Evolutionary conservation across 768 basidiomycete species (phyloP), one percentile per base, ranked within the genome.

Genomic region (Termitomyces sp.): DNA sequence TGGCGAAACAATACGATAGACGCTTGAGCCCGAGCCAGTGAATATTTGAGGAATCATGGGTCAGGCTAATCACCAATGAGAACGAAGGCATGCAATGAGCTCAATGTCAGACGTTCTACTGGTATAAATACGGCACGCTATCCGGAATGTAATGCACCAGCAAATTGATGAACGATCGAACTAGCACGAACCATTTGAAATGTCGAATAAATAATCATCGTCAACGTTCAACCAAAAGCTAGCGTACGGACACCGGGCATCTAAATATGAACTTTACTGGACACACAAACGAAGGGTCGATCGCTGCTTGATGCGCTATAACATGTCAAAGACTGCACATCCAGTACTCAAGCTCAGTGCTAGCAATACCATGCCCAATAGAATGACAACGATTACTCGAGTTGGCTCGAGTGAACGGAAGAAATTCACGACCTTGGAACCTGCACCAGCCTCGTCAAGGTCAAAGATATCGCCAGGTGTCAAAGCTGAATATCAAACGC

Each of bases 381-480:
- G 4, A 24, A 51, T 36, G 50, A 36, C 33, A 24, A 36, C 20
- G 7, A n/a, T 20, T 4, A 36, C 7, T 51, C 20, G 33, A 4
- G 20, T 4, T 20, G 18, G 33, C 34, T 16, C 50, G 20, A 51
- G 22, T 22, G 49, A 33, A 20, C 13, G 15, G 31, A 50, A 13
- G 13, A 22, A 36, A 24, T 49, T 4, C 9, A n/a, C 9, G n/a
- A 49, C 13, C 12, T n/a, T 27, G 48, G n/a, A 8, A 30, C 67
- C 62, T 9, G 76, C 80, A 6, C 86, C 86, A 0, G 86, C 85
- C 4, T 69, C 69, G 64, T 89, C 87, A 47, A 88, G 82, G 0
- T 74, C 73, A n/a, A 68, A 64, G 44, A 87, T 76, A 51, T 87
- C 85, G 3, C 78, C 73, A 20, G 65, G 63, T 2, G 82, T 78